Evolutionary conservation across 352 stramenopile genomes (phyloP), one percentile per base, ranked within the genome.

Genomic region (Phytophthora citrophthora): DNA sequence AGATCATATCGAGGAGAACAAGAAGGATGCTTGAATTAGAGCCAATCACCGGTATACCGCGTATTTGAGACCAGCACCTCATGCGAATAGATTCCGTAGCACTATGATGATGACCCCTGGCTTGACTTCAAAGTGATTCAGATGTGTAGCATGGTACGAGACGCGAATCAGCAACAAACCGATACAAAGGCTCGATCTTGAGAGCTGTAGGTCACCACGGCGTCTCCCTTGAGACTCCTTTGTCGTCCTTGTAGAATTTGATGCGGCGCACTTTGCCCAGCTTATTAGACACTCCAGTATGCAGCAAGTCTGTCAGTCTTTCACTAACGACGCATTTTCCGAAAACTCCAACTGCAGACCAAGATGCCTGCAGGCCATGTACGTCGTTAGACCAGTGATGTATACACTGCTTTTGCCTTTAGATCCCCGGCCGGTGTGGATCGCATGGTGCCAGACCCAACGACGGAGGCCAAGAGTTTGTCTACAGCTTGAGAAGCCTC

Each of bases 181-280:
- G 32, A 18, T 31, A 39, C 38, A 4, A 51, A 51, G 43, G 41
- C 16, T 38, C 45, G 15, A 24, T 20, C 24, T 51, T 51, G 70
- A 12, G 87, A 94, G 20, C 63, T 65, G 68, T 93, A 95, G 16
- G 81, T 89, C 65, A 94, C 84, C 2, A 92, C 71, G 16, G 88
- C 88, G 38, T 95, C 88, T 18, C 88, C 88, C 64, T 95, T 94
- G 15, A 95, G 76, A 23, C 86, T 54, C 88, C 88, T 16, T 72
- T 76, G 8, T 88, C 79, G 58, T 93, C 77, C 49, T 93, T 86
- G 78, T 95, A 94, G 53, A 95, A 94, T 54, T 95, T 95, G 62
- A 93, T 77, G 18, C 88, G 88, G 13, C 85, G 81, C 55, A 95
- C 88, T 67, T 92, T 93, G 54, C 88, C 88, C 5, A 95, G 65